phyloP scores from a whole-genome alignment of 805 yeast species.

The Myxozyma neotropica region DNA sequence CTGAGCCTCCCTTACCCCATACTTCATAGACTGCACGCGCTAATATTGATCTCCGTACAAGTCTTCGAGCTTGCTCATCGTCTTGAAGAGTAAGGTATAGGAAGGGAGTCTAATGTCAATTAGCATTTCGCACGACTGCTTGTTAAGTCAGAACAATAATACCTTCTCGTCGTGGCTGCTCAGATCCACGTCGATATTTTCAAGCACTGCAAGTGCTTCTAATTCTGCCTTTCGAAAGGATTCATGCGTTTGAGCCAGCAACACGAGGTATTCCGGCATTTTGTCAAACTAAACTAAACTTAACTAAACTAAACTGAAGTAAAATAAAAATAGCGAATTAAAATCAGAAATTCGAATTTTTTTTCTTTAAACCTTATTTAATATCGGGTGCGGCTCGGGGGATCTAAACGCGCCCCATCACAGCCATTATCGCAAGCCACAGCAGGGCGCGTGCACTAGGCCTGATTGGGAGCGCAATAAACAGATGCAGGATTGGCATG shows the following conservation, averaged over 20 bases:
- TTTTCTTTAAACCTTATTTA: neutral
- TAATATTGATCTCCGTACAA: conserved; percentile 69
- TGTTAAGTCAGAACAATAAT: too few species aligned
- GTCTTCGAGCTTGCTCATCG: conserved; percentile 66
- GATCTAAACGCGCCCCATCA: neutral
- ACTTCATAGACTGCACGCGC: conserved; percentile 77
- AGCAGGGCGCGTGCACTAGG: neutral
- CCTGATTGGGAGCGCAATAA: conserved; percentile 2
- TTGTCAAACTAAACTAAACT: neutral
- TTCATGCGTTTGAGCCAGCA: conserved; percentile 82
- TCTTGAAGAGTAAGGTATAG: conserved; percentile 64
- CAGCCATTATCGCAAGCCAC: neutral
- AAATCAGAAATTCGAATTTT: neutral
- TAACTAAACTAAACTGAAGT: neutral
- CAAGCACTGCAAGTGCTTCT: conserved; percentile 75
- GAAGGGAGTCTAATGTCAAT: conserved; percentile 57
- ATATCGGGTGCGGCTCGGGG: neutral
- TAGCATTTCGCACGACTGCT: too few species aligned
- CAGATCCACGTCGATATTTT: conserved; percentile 60
- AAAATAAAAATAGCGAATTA: neutral
- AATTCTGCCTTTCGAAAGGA: conserved; percentile 80
- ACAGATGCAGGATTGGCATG: conserved; percentile 19
- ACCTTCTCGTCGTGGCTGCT: conserved; percentile 55
- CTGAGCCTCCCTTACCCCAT: conserved; percentile 70
- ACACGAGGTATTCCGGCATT: conserved; percentile 66